Evolutionary conservation across 83 land plant genomes (phyloP), one percentile per base, ranked within the genome.

Genomic region (Picea engelmannii): DNA sequence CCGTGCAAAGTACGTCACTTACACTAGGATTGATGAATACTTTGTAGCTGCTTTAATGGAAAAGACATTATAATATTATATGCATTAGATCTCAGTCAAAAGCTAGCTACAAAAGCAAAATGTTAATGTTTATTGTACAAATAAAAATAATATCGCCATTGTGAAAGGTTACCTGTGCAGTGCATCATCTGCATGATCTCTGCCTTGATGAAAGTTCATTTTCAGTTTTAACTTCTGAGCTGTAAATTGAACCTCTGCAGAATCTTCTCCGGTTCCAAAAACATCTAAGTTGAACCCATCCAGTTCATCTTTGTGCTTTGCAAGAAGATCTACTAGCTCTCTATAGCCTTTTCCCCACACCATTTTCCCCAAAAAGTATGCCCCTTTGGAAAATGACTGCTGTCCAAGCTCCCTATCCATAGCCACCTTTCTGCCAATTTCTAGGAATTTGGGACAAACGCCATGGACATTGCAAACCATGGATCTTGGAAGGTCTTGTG

Each of bases 331-430:
- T 49, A 97, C 91, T 64, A 97, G 86, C 81, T 97, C 99, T 73
- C 88, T 91, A 83, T 97, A 97, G 8, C 99, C 99, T 82, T 97
- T 97, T 23, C 96, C 98, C 99, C 99, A 97, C 27, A 97, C 94
- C 99, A 97, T 97, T 88, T 97, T 97, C 79, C 99, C 99, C 42
- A 97, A 65, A 74, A 92, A 97, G 78, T 97, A 97, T 47, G 99
- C 99, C 73, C 99, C 99, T 79, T 95, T 90, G 10, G 96, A 91
- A 76, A 97, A 97, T 40, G 88, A 70, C 65, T 87, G 88, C 75
- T 85, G 83, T 27, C 93, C 98, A 80, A 27, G 83, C 74, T 88
- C 91, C 70, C 66, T 92, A 35, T 92, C 95, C 25, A 79, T 83
- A 70, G 96, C 96, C 38, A 97, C 68, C 82, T 89, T 90, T 66